Evolutionary conservation across 1,139 yeast genomes (phyloP), one percentile per base, ranked within the genome.

Genomic region (Casaregolazyma lundiana): DNA sequence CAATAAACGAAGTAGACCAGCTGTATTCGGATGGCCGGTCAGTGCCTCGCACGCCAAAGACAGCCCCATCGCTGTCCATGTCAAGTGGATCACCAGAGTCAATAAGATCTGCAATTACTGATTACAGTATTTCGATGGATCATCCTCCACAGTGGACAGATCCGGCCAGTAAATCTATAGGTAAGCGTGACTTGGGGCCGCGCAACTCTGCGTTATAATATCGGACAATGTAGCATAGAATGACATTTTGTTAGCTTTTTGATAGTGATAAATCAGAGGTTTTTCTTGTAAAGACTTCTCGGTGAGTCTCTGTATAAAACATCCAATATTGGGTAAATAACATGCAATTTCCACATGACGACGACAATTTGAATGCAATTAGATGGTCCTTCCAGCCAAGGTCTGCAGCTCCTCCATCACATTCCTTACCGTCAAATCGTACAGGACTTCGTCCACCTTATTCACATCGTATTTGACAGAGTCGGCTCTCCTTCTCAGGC

Each of bases 391-490:
- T 7, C 8, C 6, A 9, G 29, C 32, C 32, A 26, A 26, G 6
- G 15, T 26, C 15, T 26, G 32, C 11, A 26, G 15, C 15, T 26
- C 32, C 32, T 26, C 32, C 32, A 26, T 26, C 15, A 26, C 32
- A 11, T 26, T 60, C 6, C 66, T 45, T 8, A 63, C 51, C 7
- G 64, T 53, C 41, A 64, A 37, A 47, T 63, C 67, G 42, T 62
- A 64, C 11, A 64, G 61, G 9, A 64, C 58, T 45, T 63, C 67
- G 45, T 65, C 69, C 15, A 64, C 63, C 45, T 62, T 63, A 49
- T 65, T 65, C 29, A 63, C 64, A 36, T 65, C 67, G 45, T 65
- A 65, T 47, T 65, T 65, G 44, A 65, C 50, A 7, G 61, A 49
- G 46, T 65, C 69, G 16, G 53, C 55, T 6, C 66, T 57, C 29